These are phyloP conservation scores for Populus hybrid DNA, from an alignment of 441 rosid species.

Conservation along the genomic window DNA sequence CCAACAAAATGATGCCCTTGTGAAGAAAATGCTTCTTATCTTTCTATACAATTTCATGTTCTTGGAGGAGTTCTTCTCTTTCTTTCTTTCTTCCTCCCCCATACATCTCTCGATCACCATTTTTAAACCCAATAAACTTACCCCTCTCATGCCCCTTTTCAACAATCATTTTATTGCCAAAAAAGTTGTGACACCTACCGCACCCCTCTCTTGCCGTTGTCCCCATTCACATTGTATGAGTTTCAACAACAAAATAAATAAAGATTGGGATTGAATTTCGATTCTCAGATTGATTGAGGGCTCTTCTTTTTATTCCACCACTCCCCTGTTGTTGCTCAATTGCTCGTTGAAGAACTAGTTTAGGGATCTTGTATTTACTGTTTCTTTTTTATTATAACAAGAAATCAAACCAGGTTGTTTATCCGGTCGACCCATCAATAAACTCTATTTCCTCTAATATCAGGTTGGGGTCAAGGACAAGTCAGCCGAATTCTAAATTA, in stretches of 20 bases:
- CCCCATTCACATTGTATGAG: conserved; percentile 7
- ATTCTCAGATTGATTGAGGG: too few relatives aligned
- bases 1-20: conserved; percentile 71
- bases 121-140: conserved; percentile 35
- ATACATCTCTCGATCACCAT: conserved; percentile 13
- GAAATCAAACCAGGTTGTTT: too few relatives aligned
- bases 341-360: too few relatives aligned
- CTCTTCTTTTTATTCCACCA: too few relatives aligned
- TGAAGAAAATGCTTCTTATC: conserved; percentile 54
- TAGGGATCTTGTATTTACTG: too few relatives aligned
- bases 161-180: conserved; percentile 41
- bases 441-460: too few relatives aligned
- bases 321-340: too few relatives aligned
- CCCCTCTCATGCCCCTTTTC: conserved; percentile 35
- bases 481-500: too few relatives aligned
- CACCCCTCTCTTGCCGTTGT: conserved; percentile 19
- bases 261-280: neutral
- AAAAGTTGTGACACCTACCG: conserved; percentile 38
- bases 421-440: too few relatives aligned
- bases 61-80: neutral
- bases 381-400: too few relatives aligned
- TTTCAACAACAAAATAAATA: neutral
- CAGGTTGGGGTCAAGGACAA: too few relatives aligned
- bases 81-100: conserved; percentile 1
- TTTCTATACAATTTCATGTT: conserved; percentile 20